A percentile compares a stretch with the other conserved stretches of the same genome.
phyloP scores from a whole-genome alignment of 2,329 filamentous ascomycete genomes.

The Venturia effusa region DNA sequence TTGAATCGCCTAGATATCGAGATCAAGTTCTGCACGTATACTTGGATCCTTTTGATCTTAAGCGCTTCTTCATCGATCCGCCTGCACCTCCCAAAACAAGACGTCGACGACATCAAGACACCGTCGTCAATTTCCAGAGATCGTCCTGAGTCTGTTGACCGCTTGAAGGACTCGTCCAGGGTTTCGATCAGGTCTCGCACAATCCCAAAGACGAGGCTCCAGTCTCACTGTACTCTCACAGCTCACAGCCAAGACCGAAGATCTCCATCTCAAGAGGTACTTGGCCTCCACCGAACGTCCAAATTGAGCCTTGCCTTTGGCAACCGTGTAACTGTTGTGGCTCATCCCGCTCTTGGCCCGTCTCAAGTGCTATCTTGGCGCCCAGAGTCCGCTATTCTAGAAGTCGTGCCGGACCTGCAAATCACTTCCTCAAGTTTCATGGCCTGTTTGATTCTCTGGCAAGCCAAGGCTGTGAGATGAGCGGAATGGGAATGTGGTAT shows the following conservation, averaged over 20 bases:
- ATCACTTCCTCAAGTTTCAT: neutral
- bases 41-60: neutral
- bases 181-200: neutral
- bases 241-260: neutral
- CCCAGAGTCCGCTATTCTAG: neutral
- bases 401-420: neutral
- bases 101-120: neutral
- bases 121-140: too few species aligned
- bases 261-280: neutral
- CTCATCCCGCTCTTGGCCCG: neutral
- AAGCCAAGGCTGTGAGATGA: neutral
- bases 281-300: neutral
- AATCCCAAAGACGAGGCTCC: neutral
- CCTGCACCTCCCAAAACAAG: neutral
- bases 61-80: neutral
- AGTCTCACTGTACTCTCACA: neutral
- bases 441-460: neutral
- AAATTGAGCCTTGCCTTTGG: neutral
- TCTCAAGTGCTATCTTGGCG: neutral
- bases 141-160: too few species aligned
- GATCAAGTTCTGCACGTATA: neutral
- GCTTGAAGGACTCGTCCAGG: neutral
- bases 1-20: neutral
- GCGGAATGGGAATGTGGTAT: neutral
- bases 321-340: neutral